A percentile compares a stretch with the other conserved stretches of the same genome.
These are phyloP conservation scores for Cinnamomum micranthum DNA, from an alignment of 164 flowering plant genomes.

Conservation along the genomic window DNA sequence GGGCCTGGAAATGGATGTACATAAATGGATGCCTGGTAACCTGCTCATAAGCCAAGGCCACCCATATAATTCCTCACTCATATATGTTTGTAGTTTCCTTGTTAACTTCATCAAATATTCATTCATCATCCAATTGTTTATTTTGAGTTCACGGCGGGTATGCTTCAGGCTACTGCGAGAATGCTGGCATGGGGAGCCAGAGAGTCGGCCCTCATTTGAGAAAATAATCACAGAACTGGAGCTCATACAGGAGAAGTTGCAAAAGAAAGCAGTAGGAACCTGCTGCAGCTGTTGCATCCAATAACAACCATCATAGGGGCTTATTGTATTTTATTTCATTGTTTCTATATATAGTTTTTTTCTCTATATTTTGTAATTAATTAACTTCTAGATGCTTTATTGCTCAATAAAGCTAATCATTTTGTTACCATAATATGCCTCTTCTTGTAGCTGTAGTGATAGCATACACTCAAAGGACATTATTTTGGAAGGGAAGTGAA, in stretches of 20 bases:
- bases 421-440: background rate
- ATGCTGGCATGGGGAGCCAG: slow-evolving; percentile 60
- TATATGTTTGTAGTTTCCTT: background rate
- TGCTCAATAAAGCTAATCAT: background rate
- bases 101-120: no score
- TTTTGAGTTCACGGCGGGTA: background rate
- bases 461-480: no score
- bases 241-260: slow-evolving; percentile 29
- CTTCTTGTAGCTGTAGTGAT: no score
- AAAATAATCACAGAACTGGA: slow-evolving; percentile 40
- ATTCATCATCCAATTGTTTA: background rate
- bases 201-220: slow-evolving; percentile 44
- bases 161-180: slow-evolving; percentile 39
- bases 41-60: background rate
- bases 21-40: background rate
- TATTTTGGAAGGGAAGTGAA: no score
- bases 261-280: slow-evolving; percentile 9
- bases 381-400: background rate
- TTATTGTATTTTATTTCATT: background rate
- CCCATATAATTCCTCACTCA: background rate
- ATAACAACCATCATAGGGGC: slow-evolving; percentile 9
- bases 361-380: background rate
- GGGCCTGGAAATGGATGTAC: background rate
- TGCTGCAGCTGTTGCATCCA: slow-evolving; percentile 33
- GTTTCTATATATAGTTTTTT: no score